These are phyloP conservation scores for Phaeolepiota aurea DNA, from an alignment of 768 basidiomycete species.

Conservation along the genomic window DNA sequence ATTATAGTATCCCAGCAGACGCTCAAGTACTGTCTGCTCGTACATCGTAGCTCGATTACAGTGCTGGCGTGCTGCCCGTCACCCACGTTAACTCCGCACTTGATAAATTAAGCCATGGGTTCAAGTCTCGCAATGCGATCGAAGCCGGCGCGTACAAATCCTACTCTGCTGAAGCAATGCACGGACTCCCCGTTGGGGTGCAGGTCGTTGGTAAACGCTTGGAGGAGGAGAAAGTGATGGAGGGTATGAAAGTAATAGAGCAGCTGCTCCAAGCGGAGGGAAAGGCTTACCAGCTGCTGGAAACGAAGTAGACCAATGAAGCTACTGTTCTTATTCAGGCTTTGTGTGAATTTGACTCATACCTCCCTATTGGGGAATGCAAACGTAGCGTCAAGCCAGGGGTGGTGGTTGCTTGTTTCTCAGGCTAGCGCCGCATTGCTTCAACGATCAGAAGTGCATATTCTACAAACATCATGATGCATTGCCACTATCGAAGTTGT, in stretches of 20 bases:
- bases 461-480: too few relatives aligned
- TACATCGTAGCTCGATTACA: conserved; percentile 20
- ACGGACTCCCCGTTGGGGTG: conserved; percentile 52
- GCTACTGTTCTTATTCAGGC: too few relatives aligned
- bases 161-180: conserved; percentile 45
- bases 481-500: too few relatives aligned
- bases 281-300: conserved; percentile 2
- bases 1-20: not conserved
- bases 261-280: conserved; percentile 18
- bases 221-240: conserved; percentile 58
- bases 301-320: too few relatives aligned
- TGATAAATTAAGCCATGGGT: conserved; percentile 26
- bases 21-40: not conserved
- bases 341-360: too few relatives aligned
- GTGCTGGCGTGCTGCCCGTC: conserved; percentile 53
- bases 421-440: too few relatives aligned
- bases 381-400: too few relatives aligned
- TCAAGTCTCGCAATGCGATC: conserved; percentile 30
- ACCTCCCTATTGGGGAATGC: too few relatives aligned
- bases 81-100: conserved; percentile 36
- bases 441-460: too few relatives aligned
- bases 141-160: conserved; percentile 38
- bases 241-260: conserved; percentile 50
- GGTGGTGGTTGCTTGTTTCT: too few relatives aligned
- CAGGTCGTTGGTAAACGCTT: conserved; percentile 52